Evolutionary conservation across 225 moss, liverwort and hornwort species (phyloP).

Genomic region (Antitrichia curtipendula): DNA sequence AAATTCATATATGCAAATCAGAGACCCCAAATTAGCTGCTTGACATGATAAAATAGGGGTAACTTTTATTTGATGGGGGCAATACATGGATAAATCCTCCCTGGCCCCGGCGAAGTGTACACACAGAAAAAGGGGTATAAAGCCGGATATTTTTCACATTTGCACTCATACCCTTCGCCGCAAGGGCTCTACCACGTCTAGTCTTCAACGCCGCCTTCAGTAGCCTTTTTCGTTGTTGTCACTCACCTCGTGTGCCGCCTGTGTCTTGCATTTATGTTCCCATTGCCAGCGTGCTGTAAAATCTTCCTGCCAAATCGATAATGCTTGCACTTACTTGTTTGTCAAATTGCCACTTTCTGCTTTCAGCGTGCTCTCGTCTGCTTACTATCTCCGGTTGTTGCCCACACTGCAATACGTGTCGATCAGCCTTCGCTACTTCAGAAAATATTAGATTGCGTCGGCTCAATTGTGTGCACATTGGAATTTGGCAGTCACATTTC

Average conservation of each 20-base stretch:
- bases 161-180: background rate
- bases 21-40: too few relatives aligned
- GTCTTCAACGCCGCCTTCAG: background rate
- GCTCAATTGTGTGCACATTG: background rate
- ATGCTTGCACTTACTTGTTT: background rate
- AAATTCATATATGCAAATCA: too few relatives aligned
- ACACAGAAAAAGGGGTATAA: background rate
- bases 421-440: background rate
- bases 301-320: background rate
- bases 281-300: background rate
- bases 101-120: background rate
- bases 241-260: background rate
- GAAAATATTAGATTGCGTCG: background rate
- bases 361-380: background rate
- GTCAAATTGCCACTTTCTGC: background rate
- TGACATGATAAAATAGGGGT: too few relatives aligned
- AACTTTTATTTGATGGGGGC: too few relatives aligned
- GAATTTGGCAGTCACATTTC: background rate
- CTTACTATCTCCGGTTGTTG: background rate
- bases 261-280: background rate
- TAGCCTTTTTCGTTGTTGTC: background rate
- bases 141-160: accelerated
- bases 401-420: background rate
- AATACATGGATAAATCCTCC: too few relatives aligned
- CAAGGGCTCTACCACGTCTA: background rate